Evolutionary conservation across 2,329 filamentous ascomycete species (phyloP).

Genomic region (Monosporascus sp.): DNA sequence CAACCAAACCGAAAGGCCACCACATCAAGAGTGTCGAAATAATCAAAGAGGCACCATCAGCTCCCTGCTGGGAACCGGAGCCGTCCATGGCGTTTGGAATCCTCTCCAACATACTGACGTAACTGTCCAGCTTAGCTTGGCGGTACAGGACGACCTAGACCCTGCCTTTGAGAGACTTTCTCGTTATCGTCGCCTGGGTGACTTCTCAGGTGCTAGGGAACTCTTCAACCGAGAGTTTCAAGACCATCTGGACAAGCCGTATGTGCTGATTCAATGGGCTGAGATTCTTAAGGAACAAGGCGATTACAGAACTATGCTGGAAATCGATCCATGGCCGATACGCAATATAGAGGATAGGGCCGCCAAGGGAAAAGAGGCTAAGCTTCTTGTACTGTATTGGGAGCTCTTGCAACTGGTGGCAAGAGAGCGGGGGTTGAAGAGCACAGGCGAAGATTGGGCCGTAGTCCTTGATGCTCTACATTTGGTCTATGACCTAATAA

Average conservation of each 20-base stretch:
- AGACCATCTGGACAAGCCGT: constrained; percentile 17
- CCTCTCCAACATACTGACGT: constrained; percentile 8
- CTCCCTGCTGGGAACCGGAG: not conserved
- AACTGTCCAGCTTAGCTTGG: constrained; percentile 16
- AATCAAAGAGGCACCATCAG: too few species aligned
- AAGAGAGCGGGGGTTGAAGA: constrained; percentile 7
- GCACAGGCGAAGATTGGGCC: not conserved
- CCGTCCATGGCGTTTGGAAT: constrained; percentile 11
- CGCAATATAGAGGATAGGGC: not conserved
- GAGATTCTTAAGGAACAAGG: constrained; percentile 23
- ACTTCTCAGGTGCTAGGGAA: constrained; percentile 14
- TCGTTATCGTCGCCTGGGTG: constrained; percentile 19
- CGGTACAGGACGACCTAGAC: constrained; percentile 18
- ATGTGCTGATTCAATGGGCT: constrained; percentile 20
- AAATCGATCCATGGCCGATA: constrained; percentile 10
- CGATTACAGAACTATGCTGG: constrained; percentile 15
- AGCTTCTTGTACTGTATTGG: constrained; percentile 10
- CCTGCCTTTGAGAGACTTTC: constrained; percentile 18
- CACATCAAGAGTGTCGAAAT: too few species aligned
- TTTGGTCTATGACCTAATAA: not conserved
- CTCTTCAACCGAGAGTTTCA: constrained; percentile 16
- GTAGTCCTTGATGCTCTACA: constrained; percentile 4
- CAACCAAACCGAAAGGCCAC: too few species aligned
- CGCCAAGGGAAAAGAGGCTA: constrained; percentile 1
- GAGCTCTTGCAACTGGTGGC: constrained; percentile 9